These are phyloP conservation scores for Yamadazyma tumulicola DNA, from an alignment of 805 yeast species.

Conservation along the genomic window DNA sequence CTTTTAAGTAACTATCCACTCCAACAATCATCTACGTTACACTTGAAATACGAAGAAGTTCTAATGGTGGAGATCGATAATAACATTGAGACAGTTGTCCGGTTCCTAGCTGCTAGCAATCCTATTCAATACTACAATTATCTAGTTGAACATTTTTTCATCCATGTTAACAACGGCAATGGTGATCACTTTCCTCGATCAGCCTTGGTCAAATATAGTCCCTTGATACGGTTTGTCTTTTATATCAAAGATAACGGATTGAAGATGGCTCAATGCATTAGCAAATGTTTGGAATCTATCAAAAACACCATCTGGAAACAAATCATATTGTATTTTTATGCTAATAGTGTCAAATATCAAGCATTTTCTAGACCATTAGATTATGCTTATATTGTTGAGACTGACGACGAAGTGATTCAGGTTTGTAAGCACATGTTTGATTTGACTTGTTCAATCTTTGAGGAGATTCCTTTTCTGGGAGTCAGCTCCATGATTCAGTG, in stretches of 20 bases:
- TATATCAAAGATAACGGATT: constrained; percentile 23
- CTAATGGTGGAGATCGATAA: constrained; percentile 4
- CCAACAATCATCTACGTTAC: no score
- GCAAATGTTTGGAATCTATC: constrained; percentile 23
- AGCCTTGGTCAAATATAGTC: constrained; percentile 27
- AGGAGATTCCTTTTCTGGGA: constrained; percentile 18
- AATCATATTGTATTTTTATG: constrained; percentile 28
- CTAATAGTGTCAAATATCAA: constrained; percentile 32
- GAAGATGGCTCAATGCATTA: constrained; percentile 19
- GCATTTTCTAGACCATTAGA: constrained; percentile 35
- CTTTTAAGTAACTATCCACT: constrained; percentile 21
- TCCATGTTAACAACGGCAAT: no score
- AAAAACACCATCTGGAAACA: constrained; percentile 35
- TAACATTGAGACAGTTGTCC: background rate
- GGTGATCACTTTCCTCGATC: constrained; percentile 18
- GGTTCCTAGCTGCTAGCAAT: background rate
- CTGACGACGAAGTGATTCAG: constrained; percentile 20
- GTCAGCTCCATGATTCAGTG: constrained; percentile 17
- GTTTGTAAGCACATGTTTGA: constrained; percentile 31
- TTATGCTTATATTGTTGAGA: constrained; percentile 22
- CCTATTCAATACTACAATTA: constrained; percentile 24
- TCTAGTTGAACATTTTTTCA: constrained; percentile 22
- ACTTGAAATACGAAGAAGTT: constrained; percentile 24
- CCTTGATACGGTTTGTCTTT: constrained; percentile 31
- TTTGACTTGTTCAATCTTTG: constrained; percentile 26